Base-by-base conservation (phyloP, 129 eudicot species). In the Deinandra increscens region DNA sequence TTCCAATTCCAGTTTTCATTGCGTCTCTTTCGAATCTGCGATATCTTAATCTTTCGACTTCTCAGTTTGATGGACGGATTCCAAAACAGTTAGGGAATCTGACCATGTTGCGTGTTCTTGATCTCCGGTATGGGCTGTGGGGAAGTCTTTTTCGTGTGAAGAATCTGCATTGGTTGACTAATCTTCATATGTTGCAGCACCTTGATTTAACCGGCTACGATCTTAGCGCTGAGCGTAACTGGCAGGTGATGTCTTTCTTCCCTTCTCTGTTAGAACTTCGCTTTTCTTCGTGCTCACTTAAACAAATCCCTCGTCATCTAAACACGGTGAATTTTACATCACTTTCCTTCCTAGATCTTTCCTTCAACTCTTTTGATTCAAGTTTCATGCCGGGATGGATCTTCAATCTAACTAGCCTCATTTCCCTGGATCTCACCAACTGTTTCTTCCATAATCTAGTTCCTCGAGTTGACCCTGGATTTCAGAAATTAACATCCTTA, bases 171-270 rank as follows among this genome's bases (percentile, higher is more conserved):
- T 80, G 84, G 80, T 20, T 80, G 10, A 20, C 70, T 15, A 36
- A 53, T 9, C 73, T 80, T 62, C n/a, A 9, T 17, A 11, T 38
- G 34, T 23, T 80, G 36, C 58, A 38, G 31, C 70, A 34, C 9
- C 62, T 80, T 64, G 72, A 74, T 34, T 44, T 80, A 14, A 63
- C 56, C 1, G 51, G 62, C 11, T 43, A 33, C 1, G 15, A 74
- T 23, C 64, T 80, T 3, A 64, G 44, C 71, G 23, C 13, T 29
- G 77, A 63, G 7, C 12, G 42, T 14, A 14, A 69, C 4, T 83
- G 88, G 84, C 75, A 72, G 64, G 82, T 76, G 64, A 76, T 74
- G 46, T 73, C 71, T 48, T 36, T 7, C 36, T 80, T 80, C 33
- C 78, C 80, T 59, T 79, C 67, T 54, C 33, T 77, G 12, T 59